These are phyloP conservation scores for Colletotrichum sansevieriae DNA, from an alignment of 2,329 filamentous ascomycete genomes.

Conservation along the genomic window DNA sequence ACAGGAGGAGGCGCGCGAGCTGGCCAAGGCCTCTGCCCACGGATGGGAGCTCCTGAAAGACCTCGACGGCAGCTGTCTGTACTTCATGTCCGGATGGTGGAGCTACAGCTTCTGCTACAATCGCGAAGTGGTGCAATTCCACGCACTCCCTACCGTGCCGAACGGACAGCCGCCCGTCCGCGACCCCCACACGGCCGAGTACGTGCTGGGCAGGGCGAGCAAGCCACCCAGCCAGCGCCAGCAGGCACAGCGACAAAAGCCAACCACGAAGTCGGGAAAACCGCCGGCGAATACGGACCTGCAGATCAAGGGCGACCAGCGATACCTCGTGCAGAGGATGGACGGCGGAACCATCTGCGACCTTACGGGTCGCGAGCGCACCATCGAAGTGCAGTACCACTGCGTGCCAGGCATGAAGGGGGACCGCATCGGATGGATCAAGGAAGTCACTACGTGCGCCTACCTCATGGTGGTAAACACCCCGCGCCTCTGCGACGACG, in stretches of 20 bases:
- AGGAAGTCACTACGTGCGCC: slow-evolving; percentile 90
- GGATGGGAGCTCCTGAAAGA: slow-evolving; percentile 85
- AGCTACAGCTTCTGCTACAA: slow-evolving; percentile 96
- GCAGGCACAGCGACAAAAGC: slow-evolving; percentile 28
- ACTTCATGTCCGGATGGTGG: slow-evolving; percentile 90
- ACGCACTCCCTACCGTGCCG: slow-evolving; percentile 77
- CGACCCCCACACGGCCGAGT: slow-evolving; percentile 82
- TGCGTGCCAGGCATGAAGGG: slow-evolving; percentile 81
- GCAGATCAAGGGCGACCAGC: slow-evolving; percentile 84
- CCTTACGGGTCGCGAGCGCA: slow-evolving; percentile 83
- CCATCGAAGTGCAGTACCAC: slow-evolving; percentile 84
- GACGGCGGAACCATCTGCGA: slow-evolving; percentile 87
- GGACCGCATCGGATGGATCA: slow-evolving; percentile 91
- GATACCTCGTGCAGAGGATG: slow-evolving; percentile 87
- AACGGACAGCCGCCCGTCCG: slow-evolving; percentile 81
- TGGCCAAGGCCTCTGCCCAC: slow-evolving; percentile 79
- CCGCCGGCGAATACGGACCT: slow-evolving; percentile 69
- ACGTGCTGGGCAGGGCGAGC: slow-evolving; percentile 76
- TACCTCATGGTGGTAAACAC: slow-evolving; percentile 96
- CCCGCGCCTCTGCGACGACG: slow-evolving; percentile 86
- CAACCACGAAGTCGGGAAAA: slow-evolving; percentile 29
- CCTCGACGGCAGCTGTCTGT: slow-evolving; percentile 85
- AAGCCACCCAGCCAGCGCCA: slow-evolving; percentile 41
- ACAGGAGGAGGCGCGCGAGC: slow-evolving; percentile 83
- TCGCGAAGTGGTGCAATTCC: slow-evolving; percentile 88